A percentile compares a stretch with the other conserved stretches of the same genome.
phyloP scores from a whole-genome alignment of 805 yeast species.

The Priceomyces fermenticarens region DNA sequence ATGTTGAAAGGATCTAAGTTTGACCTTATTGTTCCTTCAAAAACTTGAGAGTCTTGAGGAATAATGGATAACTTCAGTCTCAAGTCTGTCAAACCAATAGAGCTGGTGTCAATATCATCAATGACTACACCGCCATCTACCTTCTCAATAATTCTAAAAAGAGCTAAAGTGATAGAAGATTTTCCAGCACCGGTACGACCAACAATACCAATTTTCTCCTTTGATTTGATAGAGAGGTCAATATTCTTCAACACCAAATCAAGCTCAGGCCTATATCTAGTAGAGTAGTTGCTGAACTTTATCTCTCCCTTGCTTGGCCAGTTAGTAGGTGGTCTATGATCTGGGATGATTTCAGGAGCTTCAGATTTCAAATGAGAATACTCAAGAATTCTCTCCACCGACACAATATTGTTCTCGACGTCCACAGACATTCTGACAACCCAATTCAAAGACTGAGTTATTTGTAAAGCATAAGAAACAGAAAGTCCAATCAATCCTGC shows the following conservation, averaged over 20 bases:
- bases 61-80: constrained; percentile 41
- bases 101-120: constrained; percentile 30
- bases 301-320: constrained; percentile 43
- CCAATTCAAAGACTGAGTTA: constrained; percentile 94
- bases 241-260: constrained; percentile 41
- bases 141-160: constrained; percentile 43
- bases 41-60: constrained; percentile 46
- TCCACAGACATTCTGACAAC: constrained; percentile 98
- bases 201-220: constrained; percentile 43
- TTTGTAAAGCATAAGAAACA: constrained; percentile 86
- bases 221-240: constrained; percentile 32
- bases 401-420: constrained; percentile 94
- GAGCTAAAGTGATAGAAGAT: constrained; percentile 42
- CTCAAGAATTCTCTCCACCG: constrained; percentile 92
- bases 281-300: constrained; percentile 35
- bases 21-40: constrained; percentile 39
- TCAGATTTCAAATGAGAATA: constrained; percentile 79
- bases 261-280: constrained; percentile 43
- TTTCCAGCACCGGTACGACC: constrained; percentile 49
- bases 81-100: constrained; percentile 41
- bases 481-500: constrained; percentile 95
- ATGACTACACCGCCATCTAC: constrained; percentile 34
- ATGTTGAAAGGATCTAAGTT: constrained; percentile 40
- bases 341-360: constrained; percentile 70
- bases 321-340: constrained; percentile 52